Conservation (phyloP, 805 yeast species). For the Ogataea dorogensis region DNA sequence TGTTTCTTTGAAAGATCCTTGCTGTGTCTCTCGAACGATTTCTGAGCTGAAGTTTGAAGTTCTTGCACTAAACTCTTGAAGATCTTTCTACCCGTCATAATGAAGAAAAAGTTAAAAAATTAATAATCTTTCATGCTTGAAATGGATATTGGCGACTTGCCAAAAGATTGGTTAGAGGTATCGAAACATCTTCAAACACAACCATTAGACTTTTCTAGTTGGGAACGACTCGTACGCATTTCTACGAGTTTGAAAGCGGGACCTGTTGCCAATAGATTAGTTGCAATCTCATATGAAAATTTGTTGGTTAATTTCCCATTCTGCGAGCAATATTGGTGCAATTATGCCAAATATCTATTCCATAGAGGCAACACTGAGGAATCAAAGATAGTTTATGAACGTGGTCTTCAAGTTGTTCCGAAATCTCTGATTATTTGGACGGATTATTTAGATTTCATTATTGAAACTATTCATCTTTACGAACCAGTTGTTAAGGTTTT, state of each 20-base stretch:
- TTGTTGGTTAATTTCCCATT: conserved; percentile 48
- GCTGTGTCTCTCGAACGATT: conserved; percentile 38
- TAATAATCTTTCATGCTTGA: conserved; percentile 4
- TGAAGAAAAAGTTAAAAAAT: conserved; percentile 5
- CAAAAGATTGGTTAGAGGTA: conserved; percentile 13
- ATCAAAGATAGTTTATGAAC: conserved; percentile 38
- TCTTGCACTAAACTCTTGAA: conserved; percentile 39
- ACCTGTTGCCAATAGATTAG: conserved; percentile 29
- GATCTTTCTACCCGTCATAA: conserved; percentile 25
- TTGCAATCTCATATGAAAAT: conserved; percentile 42
- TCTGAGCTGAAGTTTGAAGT: conserved; percentile 37
- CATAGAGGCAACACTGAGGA: conserved; percentile 40
- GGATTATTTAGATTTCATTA: conserved; percentile 42
- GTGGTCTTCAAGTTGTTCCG: conserved; percentile 41
- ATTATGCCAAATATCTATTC: conserved; percentile 49
- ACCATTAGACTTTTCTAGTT: conserved; percentile 7
- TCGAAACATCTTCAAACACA: conserved; percentile 8
- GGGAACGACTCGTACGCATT: conserved; percentile 5
- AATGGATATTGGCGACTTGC: conserved; percentile 9
- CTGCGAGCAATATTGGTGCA: conserved; percentile 57
- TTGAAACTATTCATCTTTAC: conserved; percentile 32
- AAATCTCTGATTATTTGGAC: conserved; percentile 53
- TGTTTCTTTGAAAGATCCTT: conserved; percentile 43
- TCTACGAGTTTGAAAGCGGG: conserved; percentile 1
- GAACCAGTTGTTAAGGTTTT: conserved; percentile 37